Base-by-base conservation (phyloP, 257 asterid species). In the Knoxia roxburghii region DNA sequence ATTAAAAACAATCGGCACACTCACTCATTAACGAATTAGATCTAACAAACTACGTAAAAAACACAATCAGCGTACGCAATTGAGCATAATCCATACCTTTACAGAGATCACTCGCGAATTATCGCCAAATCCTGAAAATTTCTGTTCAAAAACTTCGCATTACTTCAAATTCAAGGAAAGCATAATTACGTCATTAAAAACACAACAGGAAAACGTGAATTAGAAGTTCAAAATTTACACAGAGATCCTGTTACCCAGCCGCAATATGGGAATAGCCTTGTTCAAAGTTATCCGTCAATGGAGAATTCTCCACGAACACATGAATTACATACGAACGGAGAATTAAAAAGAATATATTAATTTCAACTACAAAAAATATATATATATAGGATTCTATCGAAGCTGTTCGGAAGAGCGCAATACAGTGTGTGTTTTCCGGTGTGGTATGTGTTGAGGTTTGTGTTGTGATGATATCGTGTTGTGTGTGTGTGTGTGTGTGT, bases 91-190 rank as follows among this genome's bases (percentile, higher is more conserved):
- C 71, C 81, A 66, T 61, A 82, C 84, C 82, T 63, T 30, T 63
- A 26, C 46, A 54, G 73, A 73, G 87, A 89, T 89, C 91, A 80
- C 83, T 81, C 61, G 78, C 74, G 63, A 72, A 72, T 52, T 67
- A 66, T 37, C 73, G 41, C 39, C 82, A 70, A 67, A 73, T 80
- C 77, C 82, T 70, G 80, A 51, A 58, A 60, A 58, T 62, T 52
- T 43, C 32, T 37, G 70, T 76, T 72, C 65, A 71, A 76, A 67
- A 52, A 29, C 33, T 72, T 56, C 80, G 74, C 87, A 81, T 81
- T 72, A 81, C 95, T 86, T 80, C 70, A 84, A 78, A 78, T 73
- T 74, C 68, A 81, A 82, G 77, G 68, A 81, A 82, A 52, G 74
- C 80, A 70, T 71, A 62, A 49, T 78, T 55, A 72, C 83, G 48